A percentile compares a stretch with the other conserved stretches of the same genome.
Conservation (phyloP, 129 eudicot genomes). For the Escallonia rubra region DNA sequence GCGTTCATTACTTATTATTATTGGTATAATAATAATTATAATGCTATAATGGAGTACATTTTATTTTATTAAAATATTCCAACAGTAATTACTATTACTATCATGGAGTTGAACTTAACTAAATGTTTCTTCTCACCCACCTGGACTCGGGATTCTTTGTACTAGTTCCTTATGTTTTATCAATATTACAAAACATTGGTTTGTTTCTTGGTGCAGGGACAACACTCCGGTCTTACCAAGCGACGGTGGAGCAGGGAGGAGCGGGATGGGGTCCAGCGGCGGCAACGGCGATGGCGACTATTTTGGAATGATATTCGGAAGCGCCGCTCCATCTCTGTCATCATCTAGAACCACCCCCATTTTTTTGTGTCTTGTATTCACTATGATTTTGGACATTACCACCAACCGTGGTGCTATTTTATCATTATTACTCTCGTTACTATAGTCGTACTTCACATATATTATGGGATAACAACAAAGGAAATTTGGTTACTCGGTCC, state of each 20-base stretch:
- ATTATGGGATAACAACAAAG: neutral
- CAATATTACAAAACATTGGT: neutral
- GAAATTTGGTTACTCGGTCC: neutral
- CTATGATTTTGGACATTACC: constrained; percentile 23
- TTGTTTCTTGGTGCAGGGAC: constrained; percentile 5
- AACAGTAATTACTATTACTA: too few relatives aligned
- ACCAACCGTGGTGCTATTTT: constrained; percentile 21
- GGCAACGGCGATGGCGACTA: constrained; percentile 19
- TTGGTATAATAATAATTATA: too few relatives aligned
- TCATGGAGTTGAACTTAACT: too few relatives aligned
- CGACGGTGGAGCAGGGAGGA: constrained; percentile 1
- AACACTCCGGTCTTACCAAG: constrained; percentile 10
- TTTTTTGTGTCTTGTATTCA: constrained; percentile 21
- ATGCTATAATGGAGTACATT: too few relatives aligned
- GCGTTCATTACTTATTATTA: too few relatives aligned
- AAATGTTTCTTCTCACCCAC: too few relatives aligned
- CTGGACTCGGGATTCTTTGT: too few relatives aligned
- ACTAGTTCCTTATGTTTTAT: neutral
- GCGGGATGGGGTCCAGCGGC: constrained; percentile 8
- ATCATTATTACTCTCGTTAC: constrained; percentile 13
- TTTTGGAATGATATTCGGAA: constrained; percentile 39
- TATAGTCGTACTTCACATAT: constrained; percentile 5
- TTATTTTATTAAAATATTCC: too few relatives aligned
- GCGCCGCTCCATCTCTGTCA: constrained; percentile 26
- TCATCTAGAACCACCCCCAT: constrained; percentile 13